phyloP scores from a whole-genome alignment of 2,329 filamentous ascomycete species.

The Didymella arachidicola region DNA sequence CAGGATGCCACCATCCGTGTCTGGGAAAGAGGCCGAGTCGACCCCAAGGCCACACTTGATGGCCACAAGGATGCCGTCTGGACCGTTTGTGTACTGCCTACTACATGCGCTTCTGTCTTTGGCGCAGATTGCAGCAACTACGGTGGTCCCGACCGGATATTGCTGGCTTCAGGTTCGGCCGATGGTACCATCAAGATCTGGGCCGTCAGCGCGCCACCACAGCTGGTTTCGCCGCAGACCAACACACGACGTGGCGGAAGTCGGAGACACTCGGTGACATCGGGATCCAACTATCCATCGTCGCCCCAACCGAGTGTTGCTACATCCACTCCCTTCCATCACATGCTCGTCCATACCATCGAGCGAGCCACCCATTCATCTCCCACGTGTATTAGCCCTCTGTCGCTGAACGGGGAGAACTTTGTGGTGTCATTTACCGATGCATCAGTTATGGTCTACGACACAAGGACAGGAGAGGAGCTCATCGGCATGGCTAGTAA shows the following conservation, averaged over 20 bases:
- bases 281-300: slow-evolving; percentile 88
- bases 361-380: slow-evolving; percentile 72
- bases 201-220: slow-evolving; percentile 91
- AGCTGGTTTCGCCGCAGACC: slow-evolving; percentile 80
- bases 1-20: slow-evolving; percentile 92
- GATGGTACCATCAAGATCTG: slow-evolving; percentile 93
- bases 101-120: slow-evolving; percentile 81
- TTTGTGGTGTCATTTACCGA: slow-evolving; percentile 95
- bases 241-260: slow-evolving; percentile 76
- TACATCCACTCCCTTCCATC: slow-evolving; percentile 84
- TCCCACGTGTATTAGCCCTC: slow-evolving; percentile 89
- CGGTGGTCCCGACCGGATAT: slow-evolving; percentile 82
- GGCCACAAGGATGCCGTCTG: slow-evolving; percentile 96
- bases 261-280: slow-evolving; percentile 90
- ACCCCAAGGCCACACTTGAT: slow-evolving; percentile 92
- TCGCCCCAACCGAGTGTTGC: slow-evolving; percentile 89
- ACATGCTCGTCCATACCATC: slow-evolving; percentile 89
- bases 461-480: slow-evolving; percentile 90
- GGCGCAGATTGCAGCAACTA: slow-evolving; percentile 74
- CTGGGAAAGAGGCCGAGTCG: slow-evolving; percentile 93
- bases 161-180: slow-evolving; percentile 89
- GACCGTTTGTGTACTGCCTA: slow-evolving; percentile 90
- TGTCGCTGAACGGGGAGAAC: slow-evolving; percentile 81
- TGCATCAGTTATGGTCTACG: slow-evolving; percentile 88
- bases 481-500: slow-evolving; percentile 90